Conservation (phyloP, 108 stramenopile genomes). For the Pseudonitzschia delicatissima region DNA sequence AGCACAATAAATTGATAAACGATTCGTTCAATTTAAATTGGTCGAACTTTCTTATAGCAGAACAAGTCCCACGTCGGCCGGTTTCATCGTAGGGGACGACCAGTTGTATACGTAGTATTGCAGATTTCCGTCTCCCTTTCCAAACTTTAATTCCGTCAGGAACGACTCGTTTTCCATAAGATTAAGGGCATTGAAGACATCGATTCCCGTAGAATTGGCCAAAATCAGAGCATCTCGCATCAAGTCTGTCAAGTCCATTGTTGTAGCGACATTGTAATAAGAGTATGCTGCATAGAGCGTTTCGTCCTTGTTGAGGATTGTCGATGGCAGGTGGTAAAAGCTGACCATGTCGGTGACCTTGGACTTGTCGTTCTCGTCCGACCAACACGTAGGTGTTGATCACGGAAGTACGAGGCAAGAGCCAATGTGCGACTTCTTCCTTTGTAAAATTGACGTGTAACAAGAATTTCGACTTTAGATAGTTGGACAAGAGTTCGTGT, state of each 20-base stretch:
- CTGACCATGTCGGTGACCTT: conserved; percentile 85
- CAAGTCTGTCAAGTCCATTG: conserved; percentile 74
- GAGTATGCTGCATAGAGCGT: conserved; percentile 92
- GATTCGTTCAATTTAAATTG: too few species aligned
- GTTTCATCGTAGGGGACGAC: conserved; percentile 81
- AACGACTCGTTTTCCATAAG: conserved; percentile 95
- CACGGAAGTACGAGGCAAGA: conserved; percentile 89
- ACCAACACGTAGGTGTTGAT: conserved; percentile 92
- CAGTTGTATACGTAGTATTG: conserved; percentile 99
- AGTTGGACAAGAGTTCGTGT: conserved; percentile 64
- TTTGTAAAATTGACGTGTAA: conserved; percentile 73
- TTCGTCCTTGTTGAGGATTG: conserved; percentile 81
- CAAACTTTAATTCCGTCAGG: conserved; percentile 93
- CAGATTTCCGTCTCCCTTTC: conserved; percentile 96
- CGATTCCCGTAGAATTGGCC: conserved; percentile 72
- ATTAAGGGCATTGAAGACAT: conserved; percentile 99
- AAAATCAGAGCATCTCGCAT: conserved; percentile 94
- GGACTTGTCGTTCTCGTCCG: conserved; percentile 45
- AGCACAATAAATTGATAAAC: too few species aligned
- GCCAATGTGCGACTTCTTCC: conserved; percentile 95
- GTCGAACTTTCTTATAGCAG: too few species aligned
- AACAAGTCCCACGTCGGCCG: conserved; percentile 91
- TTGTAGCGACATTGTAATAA: conserved; percentile 97
- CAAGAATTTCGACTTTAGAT: conserved; percentile 81
- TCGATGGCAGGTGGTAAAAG: conserved; percentile 95